Evolutionary conservation across 1,284 basidiomycete species (phyloP), one percentile per base, ranked within the genome.

Genomic region (Sanghuangporus weigelae): DNA sequence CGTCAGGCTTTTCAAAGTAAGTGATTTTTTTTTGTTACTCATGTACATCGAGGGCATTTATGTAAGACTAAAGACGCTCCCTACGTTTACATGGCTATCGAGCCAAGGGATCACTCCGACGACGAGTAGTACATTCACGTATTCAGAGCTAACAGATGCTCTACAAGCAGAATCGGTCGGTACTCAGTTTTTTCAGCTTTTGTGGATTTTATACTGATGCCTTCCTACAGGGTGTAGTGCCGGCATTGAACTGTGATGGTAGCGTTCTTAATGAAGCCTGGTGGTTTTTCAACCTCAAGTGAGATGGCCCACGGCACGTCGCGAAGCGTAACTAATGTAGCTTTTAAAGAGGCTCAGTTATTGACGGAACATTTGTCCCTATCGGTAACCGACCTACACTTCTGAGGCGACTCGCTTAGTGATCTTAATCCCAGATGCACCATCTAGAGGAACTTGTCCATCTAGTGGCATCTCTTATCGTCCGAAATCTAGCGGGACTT

Each of bases 61-160:
- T 44, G 12, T 63, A 49, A 35, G 16, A 38, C 5, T 46, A 14
- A 66, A 86, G 84, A 79, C 78, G 11, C 80, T 91, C 36, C 87
- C 90, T 1, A 92, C 92, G 1, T 92, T 85, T 72, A 77, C 81
- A 11, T 92, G 83, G 83, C 83, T 94, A 39, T 76, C 80, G 16
- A 75, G 80, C n/a, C 84, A 81, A 31, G 90, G 89, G 46, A 93
- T 94, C 67, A 83, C 81, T 1, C 92, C 92, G 7, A 82, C 80
- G 21, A 73, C 76, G 1, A 77, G 74, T 59, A 72, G 75, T 68
- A 90, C 87, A 0, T 86, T 85, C 72, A 83, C 82, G 0, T 78
- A 89, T 7, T 76, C 81, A 4, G 72, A 81, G 44, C 73, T 93
- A 56, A 80, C 81, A 19, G 72, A 78, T 35, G 89, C 87, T 0